These are phyloP conservation scores for Chaetomiaceae sp. DNA, from an alignment of 2,329 filamentous ascomycete species.

Conservation along the genomic window DNA sequence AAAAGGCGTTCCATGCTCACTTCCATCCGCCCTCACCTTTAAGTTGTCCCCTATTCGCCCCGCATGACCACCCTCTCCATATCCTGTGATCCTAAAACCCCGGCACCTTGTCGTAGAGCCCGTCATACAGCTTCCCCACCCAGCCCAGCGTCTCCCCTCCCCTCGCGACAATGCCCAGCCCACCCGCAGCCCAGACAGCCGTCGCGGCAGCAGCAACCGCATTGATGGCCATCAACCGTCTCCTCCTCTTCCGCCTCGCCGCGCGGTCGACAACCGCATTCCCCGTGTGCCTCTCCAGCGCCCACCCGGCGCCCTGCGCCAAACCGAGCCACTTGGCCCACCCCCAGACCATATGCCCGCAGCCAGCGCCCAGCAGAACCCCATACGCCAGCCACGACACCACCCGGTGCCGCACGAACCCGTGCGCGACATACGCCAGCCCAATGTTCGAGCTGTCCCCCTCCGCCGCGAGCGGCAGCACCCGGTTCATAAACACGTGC, in stretches of 20 bases:
- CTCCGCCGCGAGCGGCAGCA: slow-evolving; percentile 69
- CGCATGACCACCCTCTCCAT: too few relatives aligned
- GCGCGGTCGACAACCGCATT: slow-evolving; percentile 45
- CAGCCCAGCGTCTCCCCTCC: slow-evolving; percentile 69
- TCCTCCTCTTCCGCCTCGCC: slow-evolving; percentile 48
- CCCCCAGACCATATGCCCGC: slow-evolving; percentile 79
- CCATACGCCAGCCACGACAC: slow-evolving; percentile 66
- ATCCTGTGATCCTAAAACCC: slow-evolving; percentile 16
- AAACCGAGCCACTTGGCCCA: slow-evolving; percentile 75
- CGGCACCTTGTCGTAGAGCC: slow-evolving; percentile 49
- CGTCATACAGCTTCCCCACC: slow-evolving; percentile 76
- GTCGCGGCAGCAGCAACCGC: slow-evolving; percentile 54
- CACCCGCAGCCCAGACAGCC: slow-evolving; percentile 75
- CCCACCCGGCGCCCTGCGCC: slow-evolving; percentile 53
- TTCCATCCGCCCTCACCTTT: not conserved
- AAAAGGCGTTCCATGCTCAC: not conserved
- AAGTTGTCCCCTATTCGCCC: too few relatives aligned
- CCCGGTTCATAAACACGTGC: slow-evolving; percentile 72
- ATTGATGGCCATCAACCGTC: slow-evolving; percentile 70
- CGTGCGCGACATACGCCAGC: slow-evolving; percentile 78
- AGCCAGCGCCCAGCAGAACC: slow-evolving; percentile 61
- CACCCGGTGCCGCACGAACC: slow-evolving; percentile 67
- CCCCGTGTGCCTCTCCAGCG: slow-evolving; percentile 38
- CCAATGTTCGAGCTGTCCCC: slow-evolving; percentile 85
- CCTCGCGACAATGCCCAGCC: slow-evolving; percentile 70